These are phyloP conservation scores for Mycena sanguinolenta DNA, from an alignment of 768 basidiomycete species.

Conservation along the genomic window DNA sequence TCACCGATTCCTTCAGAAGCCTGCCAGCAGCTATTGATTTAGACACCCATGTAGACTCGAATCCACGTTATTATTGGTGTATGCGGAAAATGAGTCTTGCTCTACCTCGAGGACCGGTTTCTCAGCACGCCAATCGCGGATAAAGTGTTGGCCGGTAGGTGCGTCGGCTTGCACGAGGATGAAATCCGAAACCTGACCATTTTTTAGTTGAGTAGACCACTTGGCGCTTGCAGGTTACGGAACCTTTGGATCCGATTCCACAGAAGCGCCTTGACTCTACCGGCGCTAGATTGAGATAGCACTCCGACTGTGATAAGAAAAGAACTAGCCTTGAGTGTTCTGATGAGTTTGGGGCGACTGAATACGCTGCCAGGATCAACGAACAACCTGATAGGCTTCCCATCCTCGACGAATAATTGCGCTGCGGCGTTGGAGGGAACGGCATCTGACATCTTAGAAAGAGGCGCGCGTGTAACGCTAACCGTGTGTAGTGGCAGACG, in stretches of 20 bases:
- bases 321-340: constrained; percentile 59
- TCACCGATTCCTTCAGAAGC: constrained; percentile 53
- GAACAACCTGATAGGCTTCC: constrained; percentile 63
- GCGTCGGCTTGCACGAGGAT: constrained; percentile 71
- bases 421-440: constrained; percentile 21
- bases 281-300: constrained; percentile 13
- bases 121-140: constrained; percentile 71
- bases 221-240: constrained; percentile 51
- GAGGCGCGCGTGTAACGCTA: constrained; percentile 23
- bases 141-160: constrained; percentile 66
- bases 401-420: constrained; percentile 56
- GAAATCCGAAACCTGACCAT: constrained; percentile 41
- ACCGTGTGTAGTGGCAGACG: no score
- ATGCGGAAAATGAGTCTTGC: not conserved
- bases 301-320: constrained; percentile 11
- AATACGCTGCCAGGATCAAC: constrained; percentile 68
- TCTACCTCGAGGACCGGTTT: constrained; percentile 54
- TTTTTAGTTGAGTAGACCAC: constrained; percentile 1
- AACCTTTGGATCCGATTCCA: constrained; percentile 63
- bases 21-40: constrained; percentile 58
- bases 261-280: constrained; percentile 69
- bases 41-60: constrained; percentile 67
- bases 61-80: constrained; percentile 58
- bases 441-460: constrained; percentile 30
- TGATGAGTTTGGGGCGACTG: constrained; percentile 65